These are phyloP conservation scores for Articulospora tetracladia DNA, from an alignment of 495 filamentous ascomycete species.

Conservation along the genomic window DNA sequence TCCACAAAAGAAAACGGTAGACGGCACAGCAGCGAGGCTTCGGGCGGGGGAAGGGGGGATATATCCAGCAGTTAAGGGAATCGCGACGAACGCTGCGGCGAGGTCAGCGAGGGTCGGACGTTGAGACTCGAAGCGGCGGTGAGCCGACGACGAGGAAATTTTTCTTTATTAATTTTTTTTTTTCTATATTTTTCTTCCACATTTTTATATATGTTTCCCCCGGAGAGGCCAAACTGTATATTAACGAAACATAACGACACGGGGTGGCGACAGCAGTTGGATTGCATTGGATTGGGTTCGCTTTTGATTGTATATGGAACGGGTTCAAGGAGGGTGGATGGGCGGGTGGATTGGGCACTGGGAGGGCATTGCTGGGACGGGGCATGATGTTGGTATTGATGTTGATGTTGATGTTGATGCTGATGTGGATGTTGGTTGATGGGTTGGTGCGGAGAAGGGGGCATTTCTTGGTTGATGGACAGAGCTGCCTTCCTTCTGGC, in stretches of 20 bases:
- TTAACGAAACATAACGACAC: neutral
- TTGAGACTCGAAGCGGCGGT: neutral
- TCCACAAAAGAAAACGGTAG: neutral
- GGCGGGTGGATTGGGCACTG: neutral
- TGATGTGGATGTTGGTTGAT: too few species aligned
- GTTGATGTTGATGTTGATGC: too few species aligned
- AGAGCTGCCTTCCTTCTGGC: neutral
- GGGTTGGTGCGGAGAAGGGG: neutral
- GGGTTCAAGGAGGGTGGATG: neutral
- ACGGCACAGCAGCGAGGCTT: too few species aligned
- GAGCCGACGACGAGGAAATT: neutral
- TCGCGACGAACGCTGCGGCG: neutral
- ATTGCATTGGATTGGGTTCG: neutral
- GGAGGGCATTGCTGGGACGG: neutral
- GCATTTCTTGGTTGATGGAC: neutral
- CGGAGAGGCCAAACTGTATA: neutral
- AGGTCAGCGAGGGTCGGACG: neutral
- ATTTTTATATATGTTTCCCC: too few species aligned
- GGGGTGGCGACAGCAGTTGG: neutral
- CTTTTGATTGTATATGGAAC: neutral
- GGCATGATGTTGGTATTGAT: too few species aligned
- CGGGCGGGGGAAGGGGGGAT: too few species aligned
- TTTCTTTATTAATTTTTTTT: too few species aligned
- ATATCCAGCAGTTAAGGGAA: neutral
- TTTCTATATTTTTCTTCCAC: too few species aligned